Evolutionary conservation across 2,329 filamentous ascomycete species (phyloP).

Genomic region (Emergomyces africanus): DNA sequence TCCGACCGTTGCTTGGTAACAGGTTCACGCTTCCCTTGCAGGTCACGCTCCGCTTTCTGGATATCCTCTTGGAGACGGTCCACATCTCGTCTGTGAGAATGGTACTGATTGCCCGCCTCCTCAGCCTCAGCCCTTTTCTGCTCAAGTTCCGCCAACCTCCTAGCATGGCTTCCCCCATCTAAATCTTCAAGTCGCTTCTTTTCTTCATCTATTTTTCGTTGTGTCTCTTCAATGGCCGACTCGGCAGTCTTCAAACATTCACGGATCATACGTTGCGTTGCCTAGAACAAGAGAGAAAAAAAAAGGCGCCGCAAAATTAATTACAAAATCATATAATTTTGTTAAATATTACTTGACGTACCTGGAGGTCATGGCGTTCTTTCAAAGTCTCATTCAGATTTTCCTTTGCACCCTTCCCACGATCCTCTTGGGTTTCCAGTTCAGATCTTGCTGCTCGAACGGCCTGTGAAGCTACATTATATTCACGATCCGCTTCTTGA

Average conservation of each 20-base stretch:
- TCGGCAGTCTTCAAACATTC: conserved; percentile 43
- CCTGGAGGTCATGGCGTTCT: conserved; percentile 42
- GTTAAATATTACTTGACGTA: conserved; percentile 9
- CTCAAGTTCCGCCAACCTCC: conserved; percentile 48
- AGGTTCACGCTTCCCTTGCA: conserved; percentile 14
- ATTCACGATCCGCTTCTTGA: conserved; percentile 26
- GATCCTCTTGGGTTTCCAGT: conserved; percentile 34
- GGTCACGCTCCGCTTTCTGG: conserved; percentile 22
- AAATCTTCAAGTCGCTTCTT: conserved; percentile 48
- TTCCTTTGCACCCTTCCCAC: conserved; percentile 38
- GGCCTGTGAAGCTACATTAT: conserved; percentile 28
- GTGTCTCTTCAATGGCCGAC: conserved; percentile 27
- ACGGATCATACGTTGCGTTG: conserved; percentile 54
- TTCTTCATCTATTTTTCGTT: conserved; percentile 36
- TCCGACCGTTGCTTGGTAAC: conserved; percentile 40
- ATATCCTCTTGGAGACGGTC: conserved; percentile 24
- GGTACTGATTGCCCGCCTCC: conserved; percentile 31
- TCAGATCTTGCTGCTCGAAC: conserved; percentile 33
- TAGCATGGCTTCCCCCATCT: conserved; percentile 55
- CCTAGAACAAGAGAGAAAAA: conserved; percentile 22
- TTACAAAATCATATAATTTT: background rate
- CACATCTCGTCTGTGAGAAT: conserved; percentile 28
- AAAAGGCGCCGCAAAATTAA: conserved; percentile 9
- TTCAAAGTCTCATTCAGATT: conserved; percentile 41
- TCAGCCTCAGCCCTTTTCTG: conserved; percentile 41